Conservation (phyloP, 176 grass and related monocot species). For the Lolium perenne region DNA sequence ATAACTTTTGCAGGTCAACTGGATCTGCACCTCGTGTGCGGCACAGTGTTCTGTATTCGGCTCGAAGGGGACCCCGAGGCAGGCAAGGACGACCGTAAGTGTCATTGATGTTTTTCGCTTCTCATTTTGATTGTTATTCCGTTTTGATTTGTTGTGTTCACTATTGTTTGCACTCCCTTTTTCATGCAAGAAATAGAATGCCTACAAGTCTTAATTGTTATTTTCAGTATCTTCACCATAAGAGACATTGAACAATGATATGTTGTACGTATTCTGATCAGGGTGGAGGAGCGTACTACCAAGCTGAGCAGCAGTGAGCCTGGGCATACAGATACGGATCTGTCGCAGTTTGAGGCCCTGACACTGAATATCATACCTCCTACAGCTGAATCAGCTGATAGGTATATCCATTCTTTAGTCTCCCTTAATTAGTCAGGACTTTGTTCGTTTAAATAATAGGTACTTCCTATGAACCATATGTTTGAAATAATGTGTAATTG, state of each 20-base stretch:
- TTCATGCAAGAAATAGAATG: neutral
- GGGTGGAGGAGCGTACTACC: neutral
- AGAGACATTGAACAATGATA: neutral
- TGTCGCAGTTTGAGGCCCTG: neutral
- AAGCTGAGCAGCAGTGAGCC: neutral
- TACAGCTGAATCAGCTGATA: neutral
- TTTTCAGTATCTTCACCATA: neutral
- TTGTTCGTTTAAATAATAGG: neutral
- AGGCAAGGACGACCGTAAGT: conserved; percentile 1
- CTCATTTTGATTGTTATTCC: neutral
- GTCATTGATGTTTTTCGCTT: neutral
- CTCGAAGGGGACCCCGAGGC: neutral
- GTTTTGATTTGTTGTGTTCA: neutral
- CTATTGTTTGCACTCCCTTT: neutral
- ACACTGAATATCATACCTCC: neutral
- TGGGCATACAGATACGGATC: neutral
- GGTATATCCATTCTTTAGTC: neutral
- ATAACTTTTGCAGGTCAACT: neutral
- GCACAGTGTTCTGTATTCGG: conserved; percentile 10
- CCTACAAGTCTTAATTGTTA: neutral
- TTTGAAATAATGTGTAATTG: neutral
- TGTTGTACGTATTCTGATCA: neutral
- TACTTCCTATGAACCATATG: neutral
- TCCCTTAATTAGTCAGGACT: neutral
- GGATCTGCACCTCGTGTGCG: neutral